Percentiles rank a stretch among this genome's conserved stretches.
These are phyloP conservation scores for Suhomyces atakaporum DNA, from an alignment of 1,139 yeast genomes.

Conservation along the genomic window DNA sequence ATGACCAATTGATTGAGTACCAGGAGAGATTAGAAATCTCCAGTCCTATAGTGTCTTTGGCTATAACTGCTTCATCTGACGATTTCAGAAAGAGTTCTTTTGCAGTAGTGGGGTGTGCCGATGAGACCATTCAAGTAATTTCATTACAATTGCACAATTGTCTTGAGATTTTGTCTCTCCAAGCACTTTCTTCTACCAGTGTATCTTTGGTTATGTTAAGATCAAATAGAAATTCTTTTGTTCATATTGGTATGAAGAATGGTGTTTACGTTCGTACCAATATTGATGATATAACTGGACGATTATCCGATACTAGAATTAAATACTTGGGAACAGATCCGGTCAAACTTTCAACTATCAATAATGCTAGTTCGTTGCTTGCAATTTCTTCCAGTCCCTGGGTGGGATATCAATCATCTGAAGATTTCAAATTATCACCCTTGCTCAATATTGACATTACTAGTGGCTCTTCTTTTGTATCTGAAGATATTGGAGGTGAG, in stretches of 20 bases:
- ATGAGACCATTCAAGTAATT: slow-evolving; percentile 67
- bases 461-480: slow-evolving; percentile 54
- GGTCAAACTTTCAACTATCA: slow-evolving; percentile 49
- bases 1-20: slow-evolving; percentile 70
- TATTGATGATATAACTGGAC: slow-evolving; percentile 62
- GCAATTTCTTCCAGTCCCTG: slow-evolving; percentile 50
- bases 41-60: slow-evolving; percentile 51
- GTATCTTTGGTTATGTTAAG: slow-evolving; percentile 47
- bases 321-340: slow-evolving; percentile 73
- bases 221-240: slow-evolving; percentile 19
- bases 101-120: slow-evolving; percentile 71
- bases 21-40: slow-evolving; percentile 61
- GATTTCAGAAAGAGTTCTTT: slow-evolving; percentile 55
- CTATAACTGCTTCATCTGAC: slow-evolving; percentile 47
- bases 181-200: slow-evolving; percentile 65
- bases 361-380: slow-evolving; percentile 28
- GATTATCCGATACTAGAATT: slow-evolving; percentile 65
- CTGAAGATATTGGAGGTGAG: slow-evolving; percentile 62
- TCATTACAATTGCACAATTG: slow-evolving; percentile 67
- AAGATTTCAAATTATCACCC: slow-evolving; percentile 44
- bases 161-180: slow-evolving; percentile 63
- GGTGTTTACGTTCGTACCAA: slow-evolving; percentile 75
- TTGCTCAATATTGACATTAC: slow-evolving; percentile 33
- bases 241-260: slow-evolving; percentile 79
- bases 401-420: slow-evolving; percentile 27